phyloP scores from a whole-genome alignment of 345 rosid species.

The Crucihimalaya himalaica region DNA sequence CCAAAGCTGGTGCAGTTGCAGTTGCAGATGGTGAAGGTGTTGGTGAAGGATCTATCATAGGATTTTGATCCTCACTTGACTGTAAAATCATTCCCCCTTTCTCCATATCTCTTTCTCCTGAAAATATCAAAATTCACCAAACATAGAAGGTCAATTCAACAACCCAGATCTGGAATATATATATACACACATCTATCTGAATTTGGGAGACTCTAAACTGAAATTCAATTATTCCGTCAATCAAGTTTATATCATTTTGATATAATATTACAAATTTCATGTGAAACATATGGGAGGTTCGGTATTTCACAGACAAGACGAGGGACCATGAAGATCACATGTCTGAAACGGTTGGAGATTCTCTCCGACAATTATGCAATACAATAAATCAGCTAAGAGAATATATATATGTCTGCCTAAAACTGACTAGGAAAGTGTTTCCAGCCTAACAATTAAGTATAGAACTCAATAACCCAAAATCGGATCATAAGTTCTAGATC shows the following conservation, averaged over 20 bases:
- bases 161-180: slow-evolving; percentile 26
- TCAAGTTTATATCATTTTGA: slow-evolving; percentile 17
- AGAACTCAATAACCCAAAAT: neutral
- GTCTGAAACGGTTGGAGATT: slow-evolving; percentile 27
- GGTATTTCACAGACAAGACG: slow-evolving; percentile 35
- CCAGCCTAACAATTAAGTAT: slow-evolving; percentile 12
- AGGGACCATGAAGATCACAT: slow-evolving; percentile 32
- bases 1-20: slow-evolving; percentile 78
- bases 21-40: slow-evolving; percentile 41
- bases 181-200: neutral
- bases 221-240: neutral
- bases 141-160: slow-evolving; percentile 2
- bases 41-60: slow-evolving; percentile 39
- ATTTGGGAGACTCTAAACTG: neutral
- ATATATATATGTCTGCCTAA: slow-evolving; percentile 9
- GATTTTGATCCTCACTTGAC: slow-evolving; percentile 47
- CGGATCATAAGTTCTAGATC: slow-evolving; percentile 28
- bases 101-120: slow-evolving; percentile 70
- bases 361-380: slow-evolving; percentile 31
- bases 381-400: slow-evolving; percentile 31
- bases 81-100: slow-evolving; percentile 50
- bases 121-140: slow-evolving; percentile 12
- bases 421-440: slow-evolving; percentile 8
- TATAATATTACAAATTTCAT: slow-evolving; percentile 8
- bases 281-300: slow-evolving; percentile 33